These are phyloP conservation scores for Trichoderma breve DNA, from an alignment of 2,329 filamentous ascomycete genomes.

Conservation along the genomic window DNA sequence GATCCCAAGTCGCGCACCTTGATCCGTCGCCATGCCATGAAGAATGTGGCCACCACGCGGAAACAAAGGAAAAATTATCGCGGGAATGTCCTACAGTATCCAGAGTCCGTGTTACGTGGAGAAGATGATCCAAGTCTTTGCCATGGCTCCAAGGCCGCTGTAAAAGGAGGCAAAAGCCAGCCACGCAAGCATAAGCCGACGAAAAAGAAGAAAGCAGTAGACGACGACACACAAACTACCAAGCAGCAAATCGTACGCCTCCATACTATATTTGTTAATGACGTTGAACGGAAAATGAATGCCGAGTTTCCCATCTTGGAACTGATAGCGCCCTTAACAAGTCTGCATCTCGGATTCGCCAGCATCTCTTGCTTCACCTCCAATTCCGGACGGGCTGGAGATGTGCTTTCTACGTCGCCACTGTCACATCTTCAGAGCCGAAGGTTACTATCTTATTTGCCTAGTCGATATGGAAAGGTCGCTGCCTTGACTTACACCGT, in stretches of 20 bases:
- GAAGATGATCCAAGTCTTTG: neutral
- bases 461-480: neutral
- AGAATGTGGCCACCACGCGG: neutral
- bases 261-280: neutral
- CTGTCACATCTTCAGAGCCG: neutral
- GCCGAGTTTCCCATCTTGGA: neutral
- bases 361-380: neutral
- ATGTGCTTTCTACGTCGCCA: neutral
- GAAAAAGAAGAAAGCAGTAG: neutral
- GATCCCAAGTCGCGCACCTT: slow-evolving; percentile 1
- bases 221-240: neutral
- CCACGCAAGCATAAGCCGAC: neutral
- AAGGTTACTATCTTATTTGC: neutral
- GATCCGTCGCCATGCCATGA: slow-evolving; percentile 6
- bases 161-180: neutral
- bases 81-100: neutral
- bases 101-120: neutral
- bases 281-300: neutral
- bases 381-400: neutral
- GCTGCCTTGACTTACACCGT: neutral
- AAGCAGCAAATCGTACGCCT: neutral
- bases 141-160: neutral
- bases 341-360: neutral
- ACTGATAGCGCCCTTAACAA: neutral
- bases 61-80: slow-evolving; percentile 5